A percentile compares a stretch with the other conserved stretches of the same genome.
phyloP scores from a whole-genome alignment of 2,329 filamentous ascomycete species.

The Neonectria punicea region DNA sequence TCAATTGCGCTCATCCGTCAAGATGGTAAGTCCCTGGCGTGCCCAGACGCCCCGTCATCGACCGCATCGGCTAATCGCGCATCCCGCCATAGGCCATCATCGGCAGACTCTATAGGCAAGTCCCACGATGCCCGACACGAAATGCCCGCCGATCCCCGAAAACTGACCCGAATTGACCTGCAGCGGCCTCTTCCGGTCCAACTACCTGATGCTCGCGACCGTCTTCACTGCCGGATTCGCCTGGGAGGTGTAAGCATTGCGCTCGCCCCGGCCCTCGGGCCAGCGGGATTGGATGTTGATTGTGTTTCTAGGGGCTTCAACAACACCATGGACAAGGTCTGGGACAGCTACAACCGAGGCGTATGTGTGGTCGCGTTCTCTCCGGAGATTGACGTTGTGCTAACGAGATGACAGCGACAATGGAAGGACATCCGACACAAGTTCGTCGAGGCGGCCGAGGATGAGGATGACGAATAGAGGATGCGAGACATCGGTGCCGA shows the following conservation, averaged over 20 bases:
- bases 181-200: constrained; percentile 87
- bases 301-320: constrained; percentile 77
- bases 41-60: background rate
- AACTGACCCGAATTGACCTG: constrained; percentile 39
- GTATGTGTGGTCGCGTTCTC: constrained; percentile 66
- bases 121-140: constrained; percentile 37
- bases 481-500: constrained; percentile 28
- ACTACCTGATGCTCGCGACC: constrained; percentile 85
- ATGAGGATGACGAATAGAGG: constrained; percentile 51
- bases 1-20: constrained; percentile 47
- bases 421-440: constrained; percentile 98
- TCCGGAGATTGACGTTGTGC: constrained; percentile 26
- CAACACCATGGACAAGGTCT: constrained; percentile 81
- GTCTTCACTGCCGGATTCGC: constrained; percentile 91
- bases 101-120: constrained; percentile 55
- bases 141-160: constrained; percentile 25
- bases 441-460: constrained; percentile 79
- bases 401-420: constrained; percentile 77
- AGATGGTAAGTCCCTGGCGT: constrained; percentile 48
- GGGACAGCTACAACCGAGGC: constrained; percentile 91
- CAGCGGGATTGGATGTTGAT: constrained; percentile 46
- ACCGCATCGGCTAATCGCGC: constrained; percentile 49
- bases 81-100: constrained; percentile 48
- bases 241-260: constrained; percentile 84
- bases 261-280: constrained; percentile 24